These are phyloP conservation scores for Coniochaeta ligniaria DNA, from an alignment of 2,329 filamentous ascomycete species.

Conservation along the genomic window DNA sequence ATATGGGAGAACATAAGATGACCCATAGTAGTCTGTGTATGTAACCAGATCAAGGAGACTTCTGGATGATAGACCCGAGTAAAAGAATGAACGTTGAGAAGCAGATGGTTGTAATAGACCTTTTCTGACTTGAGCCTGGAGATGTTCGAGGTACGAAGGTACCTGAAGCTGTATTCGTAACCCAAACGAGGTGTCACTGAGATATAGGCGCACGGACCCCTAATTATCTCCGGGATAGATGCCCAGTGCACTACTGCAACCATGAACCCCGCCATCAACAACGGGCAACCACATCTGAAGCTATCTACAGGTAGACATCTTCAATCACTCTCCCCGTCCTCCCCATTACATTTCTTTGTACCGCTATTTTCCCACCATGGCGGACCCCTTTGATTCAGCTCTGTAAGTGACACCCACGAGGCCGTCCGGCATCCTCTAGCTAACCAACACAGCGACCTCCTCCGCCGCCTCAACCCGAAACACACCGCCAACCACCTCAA, in stretches of 20 bases:
- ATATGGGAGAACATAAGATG: not conserved
- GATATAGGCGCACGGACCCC: not conserved
- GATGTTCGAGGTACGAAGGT: not conserved
- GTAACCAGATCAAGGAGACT: not conserved
- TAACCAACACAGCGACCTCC: conserved; percentile 69
- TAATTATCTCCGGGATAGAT: not conserved
- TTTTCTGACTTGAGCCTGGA: not conserved
- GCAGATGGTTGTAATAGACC: not conserved
- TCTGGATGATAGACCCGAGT: not conserved
- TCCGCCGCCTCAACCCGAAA: conserved; percentile 93
- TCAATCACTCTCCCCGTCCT: not conserved
- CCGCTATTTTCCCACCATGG: conserved; percentile 22
- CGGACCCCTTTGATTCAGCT: conserved; percentile 68
- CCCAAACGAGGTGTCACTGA: too few relatives aligned
- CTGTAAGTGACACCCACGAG: conserved; percentile 45
- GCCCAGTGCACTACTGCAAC: not conserved
- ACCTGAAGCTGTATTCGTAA: not conserved
- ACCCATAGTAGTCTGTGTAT: not conserved
- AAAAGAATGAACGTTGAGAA: not conserved
- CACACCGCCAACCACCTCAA: conserved; percentile 83
- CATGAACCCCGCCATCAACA: not conserved
- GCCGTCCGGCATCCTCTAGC: not conserved
- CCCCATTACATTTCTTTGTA: conserved; percentile 5
- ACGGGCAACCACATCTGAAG: not conserved
- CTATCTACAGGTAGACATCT: not conserved